Evolutionary conservation across 176 grass and related monocot genomes (phyloP).

Genomic region (Bonia amplexicaulis): DNA sequence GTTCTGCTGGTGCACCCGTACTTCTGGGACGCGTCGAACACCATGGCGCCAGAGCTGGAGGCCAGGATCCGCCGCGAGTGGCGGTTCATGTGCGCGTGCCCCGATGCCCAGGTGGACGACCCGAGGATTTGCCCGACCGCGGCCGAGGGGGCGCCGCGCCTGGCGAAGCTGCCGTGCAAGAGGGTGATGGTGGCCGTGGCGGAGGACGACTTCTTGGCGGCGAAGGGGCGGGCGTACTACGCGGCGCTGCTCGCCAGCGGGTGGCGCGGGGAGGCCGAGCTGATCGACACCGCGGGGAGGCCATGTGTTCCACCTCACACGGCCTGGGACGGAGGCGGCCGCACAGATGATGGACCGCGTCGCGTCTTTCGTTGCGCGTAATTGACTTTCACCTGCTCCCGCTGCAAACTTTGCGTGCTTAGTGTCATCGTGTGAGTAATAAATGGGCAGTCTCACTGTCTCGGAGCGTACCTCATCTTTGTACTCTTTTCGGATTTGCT

Average conservation of each 20-base stretch:
- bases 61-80: conserved; percentile 33
- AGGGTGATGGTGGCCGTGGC: conserved; percentile 34
- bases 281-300: conserved; percentile 27
- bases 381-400: background rate
- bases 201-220: conserved; percentile 40
- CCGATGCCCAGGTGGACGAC: conserved; percentile 21
- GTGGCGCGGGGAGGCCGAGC: conserved; percentile 44
- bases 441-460: background rate
- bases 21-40: conserved; percentile 59
- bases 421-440: background rate
- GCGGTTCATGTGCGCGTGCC: conserved; percentile 25
- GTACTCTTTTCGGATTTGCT: no score
- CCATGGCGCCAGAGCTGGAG: conserved; percentile 19
- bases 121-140: conserved; percentile 21
- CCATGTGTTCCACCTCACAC: conserved; percentile 35
- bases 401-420: background rate
- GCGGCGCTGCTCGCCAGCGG: conserved; percentile 23
- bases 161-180: conserved; percentile 21
- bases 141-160: background rate
- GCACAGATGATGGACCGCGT: conserved; percentile 8
- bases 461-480: no score
- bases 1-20: conserved; percentile 36
- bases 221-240: conserved; percentile 37
- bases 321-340: conserved; percentile 16
- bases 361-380: conserved; percentile 7